Percentiles rank a stretch among this genome's conserved stretches.
These are phyloP conservation scores for Aureobasidium sp. DNA, from an alignment of 2,329 filamentous ascomycete species.

Conservation along the genomic window DNA sequence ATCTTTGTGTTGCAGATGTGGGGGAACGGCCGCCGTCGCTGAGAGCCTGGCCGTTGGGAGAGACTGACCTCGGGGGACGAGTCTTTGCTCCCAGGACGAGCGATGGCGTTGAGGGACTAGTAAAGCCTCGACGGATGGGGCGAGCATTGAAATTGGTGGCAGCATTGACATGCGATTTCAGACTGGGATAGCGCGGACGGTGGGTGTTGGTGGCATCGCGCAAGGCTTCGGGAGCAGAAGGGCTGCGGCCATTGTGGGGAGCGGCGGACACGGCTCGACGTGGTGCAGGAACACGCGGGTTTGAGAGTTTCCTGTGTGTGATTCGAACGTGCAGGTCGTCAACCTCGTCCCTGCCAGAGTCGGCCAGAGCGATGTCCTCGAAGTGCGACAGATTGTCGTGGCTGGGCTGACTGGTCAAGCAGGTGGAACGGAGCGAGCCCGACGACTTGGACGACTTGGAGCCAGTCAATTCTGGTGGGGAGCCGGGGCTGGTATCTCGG, in stretches of 20 bases:
- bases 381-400: constrained; percentile 72
- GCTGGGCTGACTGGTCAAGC: constrained; percentile 54
- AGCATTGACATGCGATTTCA: constrained; percentile 33
- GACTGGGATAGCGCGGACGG: constrained; percentile 32
- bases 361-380: constrained; percentile 84
- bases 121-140: constrained; percentile 34
- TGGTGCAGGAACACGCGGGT: background rate
- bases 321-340: constrained; percentile 15
- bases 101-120: constrained; percentile 25
- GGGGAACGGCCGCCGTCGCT: constrained; percentile 18
- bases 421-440: constrained; percentile 69
- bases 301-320: background rate
- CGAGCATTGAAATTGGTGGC: constrained; percentile 30
- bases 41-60: constrained; percentile 22
- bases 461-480: constrained; percentile 68
- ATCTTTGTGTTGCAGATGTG: constrained; percentile 17
- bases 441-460: constrained; percentile 81
- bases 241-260: background rate
- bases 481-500: constrained; percentile 46
- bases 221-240: constrained; percentile 13
- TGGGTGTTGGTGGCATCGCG: constrained; percentile 31
- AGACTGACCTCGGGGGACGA: constrained; percentile 26
- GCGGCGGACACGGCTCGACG: constrained; percentile 6
- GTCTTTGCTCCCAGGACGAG: constrained; percentile 16
- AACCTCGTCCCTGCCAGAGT: constrained; percentile 28